These are phyloP conservation scores for Escovopsis sp. DNA, from an alignment of 2,329 filamentous ascomycete species.

Conservation along the genomic window DNA sequence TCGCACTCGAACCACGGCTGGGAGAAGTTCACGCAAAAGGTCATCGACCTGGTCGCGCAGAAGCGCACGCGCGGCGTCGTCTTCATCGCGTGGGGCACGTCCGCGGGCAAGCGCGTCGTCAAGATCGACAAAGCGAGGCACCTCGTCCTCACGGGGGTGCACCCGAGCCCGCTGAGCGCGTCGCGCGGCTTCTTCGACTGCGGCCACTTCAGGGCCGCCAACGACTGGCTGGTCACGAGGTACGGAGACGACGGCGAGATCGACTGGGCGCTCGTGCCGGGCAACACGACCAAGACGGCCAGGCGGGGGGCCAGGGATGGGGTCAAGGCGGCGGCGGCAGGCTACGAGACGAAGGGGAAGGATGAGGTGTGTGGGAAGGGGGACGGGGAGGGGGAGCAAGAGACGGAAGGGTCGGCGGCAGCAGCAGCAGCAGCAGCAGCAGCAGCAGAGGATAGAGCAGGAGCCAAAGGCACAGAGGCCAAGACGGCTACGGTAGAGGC, in stretches of 20 bases:
- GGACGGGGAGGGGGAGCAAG: conserved; percentile 3
- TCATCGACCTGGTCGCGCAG: conserved; percentile 75
- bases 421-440: not conserved
- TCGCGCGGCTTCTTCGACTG: conserved; percentile 69
- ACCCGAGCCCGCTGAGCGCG: conserved; percentile 88
- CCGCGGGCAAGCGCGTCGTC: conserved; percentile 64
- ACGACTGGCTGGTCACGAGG: conserved; percentile 65
- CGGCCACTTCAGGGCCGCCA: conserved; percentile 66
- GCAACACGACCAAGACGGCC: conserved; percentile 18
- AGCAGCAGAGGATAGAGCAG: not conserved
- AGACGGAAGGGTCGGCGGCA: not conserved
- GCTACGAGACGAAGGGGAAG: conserved; percentile 15
- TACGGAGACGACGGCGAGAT: conserved; percentile 74
- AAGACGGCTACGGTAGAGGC: not conserved
- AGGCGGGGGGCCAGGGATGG: conserved; percentile 8
- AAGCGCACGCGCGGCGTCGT: conserved; percentile 71
- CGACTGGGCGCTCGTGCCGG: conserved; percentile 57
- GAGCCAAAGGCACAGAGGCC: too few relatives aligned
- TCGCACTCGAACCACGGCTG: conserved; percentile 77
- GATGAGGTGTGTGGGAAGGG: conserved; percentile 9
- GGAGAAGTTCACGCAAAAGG: conserved; percentile 84
- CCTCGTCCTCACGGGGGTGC: conserved; percentile 71
- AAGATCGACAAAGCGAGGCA: conserved; percentile 62
- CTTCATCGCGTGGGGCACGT: conserved; percentile 85
- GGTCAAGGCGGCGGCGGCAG: conserved; percentile 13